Evolutionary conservation across 306 rosid species (phyloP).

Genomic region (Quillaja saponaria): DNA sequence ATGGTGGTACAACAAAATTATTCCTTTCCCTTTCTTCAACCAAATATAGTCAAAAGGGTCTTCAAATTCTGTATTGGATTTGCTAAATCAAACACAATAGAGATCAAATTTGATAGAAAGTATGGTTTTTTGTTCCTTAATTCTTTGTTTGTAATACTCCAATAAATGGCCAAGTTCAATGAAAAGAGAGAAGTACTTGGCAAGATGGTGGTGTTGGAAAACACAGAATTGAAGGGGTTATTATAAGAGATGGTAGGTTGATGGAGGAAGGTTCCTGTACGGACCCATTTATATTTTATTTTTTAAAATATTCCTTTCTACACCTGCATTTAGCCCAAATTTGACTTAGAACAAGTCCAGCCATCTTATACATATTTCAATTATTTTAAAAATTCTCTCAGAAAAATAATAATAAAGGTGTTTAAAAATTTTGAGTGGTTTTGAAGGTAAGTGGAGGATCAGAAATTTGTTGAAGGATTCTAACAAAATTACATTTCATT

Average conservation of each 20-base stretch:
- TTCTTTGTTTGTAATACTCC: background rate
- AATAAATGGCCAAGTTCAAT: background rate
- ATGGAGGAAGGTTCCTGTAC: conserved; percentile 47
- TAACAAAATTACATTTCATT: conserved; percentile 21
- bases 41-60: background rate
- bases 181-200: conserved; percentile 4
- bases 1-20: conserved; percentile 18
- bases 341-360: too few relatives aligned
- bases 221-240: conserved; percentile 16
- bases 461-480: conserved; percentile 30
- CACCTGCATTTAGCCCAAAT: conserved; percentile 28
- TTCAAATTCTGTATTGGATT: background rate
- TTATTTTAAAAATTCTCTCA: too few relatives aligned
- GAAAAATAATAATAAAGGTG: too few relatives aligned
- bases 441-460: conserved; percentile 1
- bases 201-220: background rate
- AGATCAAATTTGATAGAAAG: conserved; percentile 9
- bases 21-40: background rate
- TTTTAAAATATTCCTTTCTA: conserved; percentile 27
- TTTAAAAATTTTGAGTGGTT: background rate
- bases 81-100: background rate
- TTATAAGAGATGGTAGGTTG: conserved; percentile 58
- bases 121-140: background rate
- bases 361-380: too few relatives aligned
- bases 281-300: background rate